Percentiles rank a stretch among this genome's conserved stretches.
phyloP scores from a whole-genome alignment of 768 basidiomycete genomes.

The Pulveroboletus sp. region DNA sequence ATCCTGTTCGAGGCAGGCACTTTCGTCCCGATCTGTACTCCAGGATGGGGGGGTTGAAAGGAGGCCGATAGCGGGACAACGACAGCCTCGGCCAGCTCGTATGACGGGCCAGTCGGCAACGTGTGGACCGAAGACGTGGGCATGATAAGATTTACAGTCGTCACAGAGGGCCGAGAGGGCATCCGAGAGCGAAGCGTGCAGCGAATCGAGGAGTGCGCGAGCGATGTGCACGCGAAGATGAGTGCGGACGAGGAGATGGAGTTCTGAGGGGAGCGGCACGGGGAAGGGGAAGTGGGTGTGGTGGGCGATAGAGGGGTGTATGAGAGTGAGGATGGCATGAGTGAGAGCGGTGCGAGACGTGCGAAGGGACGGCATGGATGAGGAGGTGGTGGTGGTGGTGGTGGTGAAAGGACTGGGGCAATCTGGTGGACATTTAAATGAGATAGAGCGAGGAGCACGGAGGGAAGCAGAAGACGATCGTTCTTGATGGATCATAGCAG shows the following conservation, averaged over 20 bases:
- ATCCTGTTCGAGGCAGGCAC: constrained; percentile 12
- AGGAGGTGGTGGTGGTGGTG: neutral
- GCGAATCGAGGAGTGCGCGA: constrained; percentile 37
- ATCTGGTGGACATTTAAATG: constrained; percentile 14
- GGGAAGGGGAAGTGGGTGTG: constrained; percentile 19
- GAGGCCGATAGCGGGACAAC: constrained; percentile 34
- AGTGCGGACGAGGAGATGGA: constrained; percentile 49
- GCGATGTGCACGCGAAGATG: constrained; percentile 43
- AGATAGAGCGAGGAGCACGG: constrained; percentile 22
- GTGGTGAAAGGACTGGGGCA: neutral
- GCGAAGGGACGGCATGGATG: constrained; percentile 24
- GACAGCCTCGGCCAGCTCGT: constrained; percentile 40
- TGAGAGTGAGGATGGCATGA: constrained; percentile 48
- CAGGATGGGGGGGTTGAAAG: constrained; percentile 4
- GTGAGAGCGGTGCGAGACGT: constrained; percentile 43
- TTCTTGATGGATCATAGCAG: constrained; percentile 4
- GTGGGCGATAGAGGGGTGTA: constrained; percentile 42
- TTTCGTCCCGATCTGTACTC: constrained; percentile 6
- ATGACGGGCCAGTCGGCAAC: constrained; percentile 53
- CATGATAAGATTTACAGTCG: constrained; percentile 47
- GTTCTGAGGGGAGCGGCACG: constrained; percentile 42
- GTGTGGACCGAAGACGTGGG: constrained; percentile 49
- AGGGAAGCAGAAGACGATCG: constrained; percentile 15
- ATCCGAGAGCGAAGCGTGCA: constrained; percentile 36
- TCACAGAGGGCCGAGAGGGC: constrained; percentile 36